Percentiles rank a stretch among this genome's conserved stretches.
Conservation (phyloP, 345 rosid genomes). For the Rhizophora mangle region DNA sequence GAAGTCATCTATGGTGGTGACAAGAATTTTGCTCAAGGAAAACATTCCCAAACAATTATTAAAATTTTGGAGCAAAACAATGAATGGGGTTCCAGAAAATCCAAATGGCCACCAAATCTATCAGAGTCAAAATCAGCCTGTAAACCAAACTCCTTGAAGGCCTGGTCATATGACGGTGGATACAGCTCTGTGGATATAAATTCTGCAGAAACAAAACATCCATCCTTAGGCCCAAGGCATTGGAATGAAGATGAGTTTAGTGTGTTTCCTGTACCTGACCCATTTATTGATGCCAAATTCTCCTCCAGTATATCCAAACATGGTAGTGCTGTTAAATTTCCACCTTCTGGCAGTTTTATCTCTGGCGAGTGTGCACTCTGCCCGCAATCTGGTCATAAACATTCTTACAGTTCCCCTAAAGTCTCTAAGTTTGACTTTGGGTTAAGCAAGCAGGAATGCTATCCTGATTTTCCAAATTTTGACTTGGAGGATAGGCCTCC, state of each 20-base stretch:
- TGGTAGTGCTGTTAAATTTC: slow-evolving; percentile 12
- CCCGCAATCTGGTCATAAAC: slow-evolving; percentile 20
- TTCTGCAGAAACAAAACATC: slow-evolving; percentile 23
- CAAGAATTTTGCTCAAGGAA: slow-evolving; percentile 22
- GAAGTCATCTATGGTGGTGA: slow-evolving; percentile 20
- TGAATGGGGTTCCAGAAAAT: slow-evolving; percentile 25
- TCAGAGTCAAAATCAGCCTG: slow-evolving; percentile 29
- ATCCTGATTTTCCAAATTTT: slow-evolving; percentile 20
- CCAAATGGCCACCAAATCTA: slow-evolving; percentile 20
- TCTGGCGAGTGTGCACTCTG: slow-evolving; percentile 21
- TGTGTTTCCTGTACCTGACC: slow-evolving; percentile 22
- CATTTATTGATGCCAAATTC: slow-evolving; percentile 16
- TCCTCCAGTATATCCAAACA: slow-evolving; percentile 13
- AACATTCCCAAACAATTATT: slow-evolving; percentile 20
- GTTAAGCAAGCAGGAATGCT: slow-evolving; percentile 27
- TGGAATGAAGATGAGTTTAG: slow-evolving; percentile 23
- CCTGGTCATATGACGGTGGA: slow-evolving; percentile 39
- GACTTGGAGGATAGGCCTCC: slow-evolving; percentile 16
- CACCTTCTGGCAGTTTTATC: slow-evolving; percentile 19
- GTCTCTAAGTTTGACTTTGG: slow-evolving; percentile 35
- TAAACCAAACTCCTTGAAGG: slow-evolving; percentile 22
- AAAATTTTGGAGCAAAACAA: slow-evolving; percentile 19
- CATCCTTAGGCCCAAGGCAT: slow-evolving; percentile 21
- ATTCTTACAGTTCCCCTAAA: slow-evolving; percentile 19
- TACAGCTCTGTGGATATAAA: slow-evolving; percentile 27